A percentile compares a stretch with the other conserved stretches of the same genome.
Evolutionary conservation across 768 basidiomycete species (phyloP).

Genomic region (Russula griseocarnosa): DNA sequence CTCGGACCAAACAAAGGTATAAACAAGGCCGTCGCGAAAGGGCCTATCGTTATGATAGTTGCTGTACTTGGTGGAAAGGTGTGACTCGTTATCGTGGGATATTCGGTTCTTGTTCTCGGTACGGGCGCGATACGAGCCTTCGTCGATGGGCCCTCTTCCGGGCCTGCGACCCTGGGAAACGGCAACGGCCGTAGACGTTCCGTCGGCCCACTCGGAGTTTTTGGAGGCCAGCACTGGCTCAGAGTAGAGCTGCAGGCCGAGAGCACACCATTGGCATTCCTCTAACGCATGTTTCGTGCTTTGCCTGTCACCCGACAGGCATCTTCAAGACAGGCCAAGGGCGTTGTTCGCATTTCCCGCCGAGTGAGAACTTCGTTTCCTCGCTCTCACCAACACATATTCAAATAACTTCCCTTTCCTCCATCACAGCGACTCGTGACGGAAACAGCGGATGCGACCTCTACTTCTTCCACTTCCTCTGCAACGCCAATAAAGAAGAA

Average conservation of each 20-base stretch:
- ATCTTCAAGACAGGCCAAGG: conserved; percentile 42
- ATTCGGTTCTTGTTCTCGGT: too few species aligned
- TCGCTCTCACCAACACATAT: conserved; percentile 18
- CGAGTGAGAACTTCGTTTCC: conserved; percentile 46
- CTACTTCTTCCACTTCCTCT: conserved; percentile 33
- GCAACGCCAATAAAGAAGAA: conserved; percentile 46
- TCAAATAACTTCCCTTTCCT: background rate
- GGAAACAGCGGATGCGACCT: conserved; percentile 35
- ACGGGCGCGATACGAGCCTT: background rate
- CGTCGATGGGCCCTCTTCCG: too few species aligned
- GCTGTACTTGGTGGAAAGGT: too few species aligned
- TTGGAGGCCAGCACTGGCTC: too few species aligned
- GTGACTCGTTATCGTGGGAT: background rate
- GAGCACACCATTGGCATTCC: background rate
- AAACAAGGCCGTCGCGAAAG: too few species aligned
- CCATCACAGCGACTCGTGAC: conserved; percentile 56
- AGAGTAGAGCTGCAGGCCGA: background rate
- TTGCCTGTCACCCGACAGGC: conserved; percentile 54
- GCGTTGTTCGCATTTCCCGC: conserved; percentile 49
- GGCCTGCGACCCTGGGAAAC: background rate
- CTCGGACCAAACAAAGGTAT: too few species aligned
- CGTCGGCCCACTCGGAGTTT: too few species aligned
- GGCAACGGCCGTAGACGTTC: background rate
- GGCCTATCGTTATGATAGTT: too few species aligned
- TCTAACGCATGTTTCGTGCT: conserved; percentile 48